These are phyloP conservation scores for Penicillium brasilianum DNA, from an alignment of 2,329 filamentous ascomycete species.

Conservation along the genomic window DNA sequence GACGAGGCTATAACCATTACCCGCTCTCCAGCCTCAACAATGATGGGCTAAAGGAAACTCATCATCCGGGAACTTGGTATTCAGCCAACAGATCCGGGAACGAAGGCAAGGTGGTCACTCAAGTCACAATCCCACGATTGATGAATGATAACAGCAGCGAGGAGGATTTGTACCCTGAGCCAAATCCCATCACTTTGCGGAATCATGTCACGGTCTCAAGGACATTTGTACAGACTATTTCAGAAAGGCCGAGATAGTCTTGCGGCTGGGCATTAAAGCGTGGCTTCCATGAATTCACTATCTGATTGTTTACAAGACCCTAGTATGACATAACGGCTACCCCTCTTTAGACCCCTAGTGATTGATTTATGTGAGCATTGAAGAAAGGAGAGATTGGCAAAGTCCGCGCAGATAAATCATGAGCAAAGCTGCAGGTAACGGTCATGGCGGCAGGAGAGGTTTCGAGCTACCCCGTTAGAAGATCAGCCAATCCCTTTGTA, in stretches of 20 bases:
- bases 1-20: slow-evolving; percentile 1
- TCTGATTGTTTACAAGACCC: too few species aligned
- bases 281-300: background rate
- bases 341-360: too few species aligned
- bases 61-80: slow-evolving; percentile 9
- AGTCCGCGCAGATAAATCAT: too few species aligned
- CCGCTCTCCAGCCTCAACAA: slow-evolving; percentile 9
- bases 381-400: too few species aligned
- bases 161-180: slow-evolving; percentile 16
- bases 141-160: slow-evolving; percentile 16
- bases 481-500: too few species aligned
- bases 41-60: slow-evolving; percentile 3
- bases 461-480: too few species aligned
- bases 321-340: too few species aligned
- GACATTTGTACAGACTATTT: slow-evolving; percentile 16
- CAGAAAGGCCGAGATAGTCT: background rate
- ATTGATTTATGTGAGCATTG: too few species aligned
- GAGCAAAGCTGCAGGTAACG: too few species aligned
- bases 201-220: slow-evolving; percentile 11
- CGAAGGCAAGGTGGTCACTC: slow-evolving; percentile 2
- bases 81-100: slow-evolving; percentile 2
- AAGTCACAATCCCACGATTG: slow-evolving; percentile 10
- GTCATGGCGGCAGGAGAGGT: too few species aligned
- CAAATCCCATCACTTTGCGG: slow-evolving; percentile 1
- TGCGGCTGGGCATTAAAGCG: background rate